These are phyloP conservation scores for Tolypocladium tundrense DNA, from an alignment of 2,329 filamentous ascomycete species.

Conservation along the genomic window DNA sequence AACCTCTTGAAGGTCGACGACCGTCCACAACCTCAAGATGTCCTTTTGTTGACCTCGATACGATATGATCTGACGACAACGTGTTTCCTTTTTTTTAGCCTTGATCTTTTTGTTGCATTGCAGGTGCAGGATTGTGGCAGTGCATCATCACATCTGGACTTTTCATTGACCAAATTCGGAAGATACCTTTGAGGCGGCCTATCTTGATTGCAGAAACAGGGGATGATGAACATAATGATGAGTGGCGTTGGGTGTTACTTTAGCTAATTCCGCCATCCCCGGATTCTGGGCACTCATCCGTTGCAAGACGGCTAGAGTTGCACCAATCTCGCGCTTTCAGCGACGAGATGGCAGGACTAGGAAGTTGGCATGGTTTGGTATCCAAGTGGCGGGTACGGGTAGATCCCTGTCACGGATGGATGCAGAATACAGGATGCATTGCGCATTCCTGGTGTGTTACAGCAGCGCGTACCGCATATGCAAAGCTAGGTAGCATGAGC, in stretches of 20 bases:
- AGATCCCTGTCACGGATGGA: neutral
- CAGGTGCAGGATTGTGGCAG: neutral
- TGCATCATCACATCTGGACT: constrained; percentile 1
- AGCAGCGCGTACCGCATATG: neutral
- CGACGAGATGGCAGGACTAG: neutral
- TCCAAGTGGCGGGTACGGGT: neutral
- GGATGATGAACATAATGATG: constrained; percentile 15
- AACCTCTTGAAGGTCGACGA: neutral
- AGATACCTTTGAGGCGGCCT: constrained; percentile 18
- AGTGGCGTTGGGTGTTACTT: constrained; percentile 13
- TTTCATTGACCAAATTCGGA: constrained; percentile 11
- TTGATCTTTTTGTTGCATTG: neutral
- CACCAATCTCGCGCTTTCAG: neutral
- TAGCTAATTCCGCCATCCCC: neutral
- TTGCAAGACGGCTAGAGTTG: neutral
- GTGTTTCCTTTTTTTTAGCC: neutral
- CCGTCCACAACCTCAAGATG: neutral
- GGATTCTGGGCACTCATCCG: neutral
- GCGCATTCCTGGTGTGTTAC: constrained; percentile 2
- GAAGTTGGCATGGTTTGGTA: neutral
- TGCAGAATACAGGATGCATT: constrained; percentile 3
- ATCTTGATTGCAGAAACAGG: constrained; percentile 9
- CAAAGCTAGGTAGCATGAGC: neutral
- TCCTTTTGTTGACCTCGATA: neutral
- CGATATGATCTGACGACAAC: neutral